Evolutionary conservation across 2,329 filamentous ascomycete species (phyloP).

Genomic region (Ceratocystis diversiconidia): DNA sequence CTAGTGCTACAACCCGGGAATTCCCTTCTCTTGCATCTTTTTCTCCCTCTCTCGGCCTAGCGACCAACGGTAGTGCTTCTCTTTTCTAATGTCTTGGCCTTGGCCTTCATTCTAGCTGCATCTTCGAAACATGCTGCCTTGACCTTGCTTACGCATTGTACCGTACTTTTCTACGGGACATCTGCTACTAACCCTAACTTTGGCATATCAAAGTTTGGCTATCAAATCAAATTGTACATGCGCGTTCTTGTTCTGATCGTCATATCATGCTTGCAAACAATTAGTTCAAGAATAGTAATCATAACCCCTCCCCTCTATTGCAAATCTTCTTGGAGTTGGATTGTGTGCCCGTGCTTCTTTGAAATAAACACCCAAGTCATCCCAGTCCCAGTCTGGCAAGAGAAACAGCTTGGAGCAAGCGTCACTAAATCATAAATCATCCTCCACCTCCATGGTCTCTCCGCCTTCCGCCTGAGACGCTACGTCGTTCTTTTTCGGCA

Average conservation of each 20-base stretch:
- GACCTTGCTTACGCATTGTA: not conserved
- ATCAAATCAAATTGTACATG: not conserved
- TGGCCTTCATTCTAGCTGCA: not conserved
- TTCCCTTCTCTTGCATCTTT: not conserved
- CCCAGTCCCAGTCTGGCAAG: not conserved
- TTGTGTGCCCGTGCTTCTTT: not conserved
- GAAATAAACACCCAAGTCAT: not conserved
- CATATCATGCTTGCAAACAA: not conserved
- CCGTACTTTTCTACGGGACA: not conserved
- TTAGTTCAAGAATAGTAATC: slow-evolving; percentile 4
- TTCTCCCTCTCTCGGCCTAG: not conserved
- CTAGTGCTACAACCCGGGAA: not conserved
- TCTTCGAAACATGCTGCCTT: not conserved
- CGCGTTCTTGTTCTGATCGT: not conserved
- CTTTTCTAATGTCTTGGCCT: not conserved
- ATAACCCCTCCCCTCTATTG: not conserved
- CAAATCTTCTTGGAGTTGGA: not conserved
- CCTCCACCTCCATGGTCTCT: slow-evolving; percentile 57
- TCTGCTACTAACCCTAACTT: not conserved
- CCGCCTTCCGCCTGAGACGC: slow-evolving; percentile 36
- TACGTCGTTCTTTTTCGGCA: slow-evolving; percentile 54
- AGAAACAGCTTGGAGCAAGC: not conserved
- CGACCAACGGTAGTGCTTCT: not conserved
- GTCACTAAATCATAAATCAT: slow-evolving; percentile 30
- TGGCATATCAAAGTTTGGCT: not conserved